Evolutionary conservation across 139 green algal genomes (phyloP).

Genomic region (Ettlia oleoabundans): DNA sequence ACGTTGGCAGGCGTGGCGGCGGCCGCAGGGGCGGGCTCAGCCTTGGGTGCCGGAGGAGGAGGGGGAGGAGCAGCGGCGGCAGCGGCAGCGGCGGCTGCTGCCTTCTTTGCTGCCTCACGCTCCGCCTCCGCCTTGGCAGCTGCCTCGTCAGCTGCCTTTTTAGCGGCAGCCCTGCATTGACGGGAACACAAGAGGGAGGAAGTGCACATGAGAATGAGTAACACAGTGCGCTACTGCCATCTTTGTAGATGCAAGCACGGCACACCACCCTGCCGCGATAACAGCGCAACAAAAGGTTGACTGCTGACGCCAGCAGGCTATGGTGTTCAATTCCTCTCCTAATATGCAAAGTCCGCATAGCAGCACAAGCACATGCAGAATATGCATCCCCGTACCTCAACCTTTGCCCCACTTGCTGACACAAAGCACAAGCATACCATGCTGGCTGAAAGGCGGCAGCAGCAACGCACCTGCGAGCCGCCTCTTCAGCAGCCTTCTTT

Average conservation of each 20-base stretch:
- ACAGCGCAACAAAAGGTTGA: too few relatives aligned
- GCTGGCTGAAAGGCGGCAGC: too few relatives aligned
- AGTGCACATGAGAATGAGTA: background rate
- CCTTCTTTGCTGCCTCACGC: slow-evolving; percentile 39
- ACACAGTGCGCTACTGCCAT: too few relatives aligned
- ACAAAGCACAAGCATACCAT: too few relatives aligned
- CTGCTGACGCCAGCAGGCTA: too few relatives aligned
- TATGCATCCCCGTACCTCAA: background rate
- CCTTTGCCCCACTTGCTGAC: too few relatives aligned
- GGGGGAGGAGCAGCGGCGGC: slow-evolving; percentile 23
- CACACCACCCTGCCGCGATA: too few relatives aligned
- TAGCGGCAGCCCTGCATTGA: background rate
- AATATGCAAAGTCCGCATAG: too few relatives aligned
- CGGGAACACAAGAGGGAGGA: background rate
- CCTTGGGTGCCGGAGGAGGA: slow-evolving; percentile 7
- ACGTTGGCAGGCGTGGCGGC: slow-evolving; percentile 54
- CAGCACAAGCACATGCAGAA: too few relatives aligned
- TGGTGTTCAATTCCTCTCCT: too few relatives aligned
- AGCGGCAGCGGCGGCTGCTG: slow-evolving; percentile 24
- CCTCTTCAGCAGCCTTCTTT: slow-evolving; percentile 1
- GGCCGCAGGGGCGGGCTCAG: background rate
- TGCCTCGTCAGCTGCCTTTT: background rate
- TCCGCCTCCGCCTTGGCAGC: slow-evolving; percentile 1
- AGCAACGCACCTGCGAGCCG: slow-evolving; percentile 3
- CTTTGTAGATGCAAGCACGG: too few relatives aligned